Evolutionary conservation across 768 basidiomycete genomes (phyloP).

Genomic region (Amylocystis lapponica): DNA sequence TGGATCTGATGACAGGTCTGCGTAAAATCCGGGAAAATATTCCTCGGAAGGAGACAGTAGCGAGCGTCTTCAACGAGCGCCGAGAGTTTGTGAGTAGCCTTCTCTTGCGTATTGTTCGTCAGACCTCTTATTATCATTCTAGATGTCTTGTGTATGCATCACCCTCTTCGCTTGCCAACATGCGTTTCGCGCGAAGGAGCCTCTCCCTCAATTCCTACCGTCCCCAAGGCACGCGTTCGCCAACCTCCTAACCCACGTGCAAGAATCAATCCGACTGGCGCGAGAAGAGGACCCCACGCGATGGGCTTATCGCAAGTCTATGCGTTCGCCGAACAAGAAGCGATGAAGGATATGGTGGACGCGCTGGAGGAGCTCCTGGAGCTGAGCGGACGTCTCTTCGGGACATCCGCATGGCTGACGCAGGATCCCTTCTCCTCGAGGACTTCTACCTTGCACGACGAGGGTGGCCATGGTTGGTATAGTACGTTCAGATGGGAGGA

Average conservation of each 20-base stretch:
- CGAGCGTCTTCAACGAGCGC: slow-evolving; percentile 32
- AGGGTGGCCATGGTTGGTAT: slow-evolving; percentile 24
- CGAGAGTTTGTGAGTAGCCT: slow-evolving; percentile 33
- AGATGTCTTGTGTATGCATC: slow-evolving; percentile 43
- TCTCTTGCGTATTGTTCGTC: neutral
- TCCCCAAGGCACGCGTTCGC: slow-evolving; percentile 37
- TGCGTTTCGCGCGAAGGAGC: slow-evolving; percentile 39
- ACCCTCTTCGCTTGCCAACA: slow-evolving; percentile 45
- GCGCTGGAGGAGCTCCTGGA: slow-evolving; percentile 37
- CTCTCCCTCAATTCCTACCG: slow-evolving; percentile 46
- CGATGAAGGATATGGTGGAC: slow-evolving; percentile 36
- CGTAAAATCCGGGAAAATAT: slow-evolving; percentile 44
- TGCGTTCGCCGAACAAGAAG: slow-evolving; percentile 38
- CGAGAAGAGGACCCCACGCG: slow-evolving; percentile 22
- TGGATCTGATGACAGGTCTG: slow-evolving; percentile 40
- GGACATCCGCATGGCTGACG: slow-evolving; percentile 39
- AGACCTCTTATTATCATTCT: neutral
- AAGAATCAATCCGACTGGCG: slow-evolving; percentile 26
- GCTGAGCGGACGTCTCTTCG: slow-evolving; percentile 36
- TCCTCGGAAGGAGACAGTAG: slow-evolving; percentile 37
- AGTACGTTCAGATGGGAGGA: slow-evolving; percentile 25
- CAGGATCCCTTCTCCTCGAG: slow-evolving; percentile 16
- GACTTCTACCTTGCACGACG: slow-evolving; percentile 17
- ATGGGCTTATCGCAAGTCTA: slow-evolving; percentile 35
- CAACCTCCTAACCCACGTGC: slow-evolving; percentile 29